Percentiles rank a stretch among this genome's conserved stretches.
phyloP scores from a whole-genome alignment of 345 rosid genomes.

The Anacardium occidentale region DNA sequence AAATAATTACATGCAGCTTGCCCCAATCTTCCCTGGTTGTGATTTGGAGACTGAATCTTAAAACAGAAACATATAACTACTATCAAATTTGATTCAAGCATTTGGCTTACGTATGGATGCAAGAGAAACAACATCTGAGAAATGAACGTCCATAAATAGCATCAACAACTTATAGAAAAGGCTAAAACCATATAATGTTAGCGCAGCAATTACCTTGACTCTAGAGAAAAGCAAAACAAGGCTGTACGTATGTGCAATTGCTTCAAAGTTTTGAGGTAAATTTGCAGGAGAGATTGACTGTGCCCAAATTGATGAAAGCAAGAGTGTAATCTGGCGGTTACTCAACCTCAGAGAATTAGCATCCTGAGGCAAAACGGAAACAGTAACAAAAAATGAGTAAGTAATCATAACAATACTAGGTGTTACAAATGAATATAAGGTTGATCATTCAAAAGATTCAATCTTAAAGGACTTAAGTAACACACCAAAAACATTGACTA shows the following conservation, averaged over 20 bases:
- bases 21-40: not conserved
- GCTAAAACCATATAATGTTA: conserved; percentile 10
- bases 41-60: not conserved
- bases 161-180: conserved; percentile 6
- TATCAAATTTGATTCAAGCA: not conserved
- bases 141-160: not conserved
- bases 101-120: not conserved
- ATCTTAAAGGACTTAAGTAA: conserved; percentile 18
- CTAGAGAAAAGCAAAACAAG: conserved; percentile 85
- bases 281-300: conserved; percentile 86
- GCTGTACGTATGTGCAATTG: conserved; percentile 89
- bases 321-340: conserved; percentile 85
- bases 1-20: not conserved
- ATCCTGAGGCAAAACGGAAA: conserved; percentile 47
- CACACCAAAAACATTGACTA: not conserved
- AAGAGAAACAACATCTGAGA: not conserved
- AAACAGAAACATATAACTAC: not conserved
- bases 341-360: conserved; percentile 72
- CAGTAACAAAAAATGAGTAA: conserved; percentile 15
- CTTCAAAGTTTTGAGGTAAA: conserved; percentile 86
- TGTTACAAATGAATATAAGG: conserved; percentile 8
- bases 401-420: not conserved
- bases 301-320: conserved; percentile 94
- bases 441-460: conserved; percentile 13
- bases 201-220: conserved; percentile 62